Conservation (phyloP, 768 basidiomycete genomes). For the Lyophyllum semitale region DNA sequence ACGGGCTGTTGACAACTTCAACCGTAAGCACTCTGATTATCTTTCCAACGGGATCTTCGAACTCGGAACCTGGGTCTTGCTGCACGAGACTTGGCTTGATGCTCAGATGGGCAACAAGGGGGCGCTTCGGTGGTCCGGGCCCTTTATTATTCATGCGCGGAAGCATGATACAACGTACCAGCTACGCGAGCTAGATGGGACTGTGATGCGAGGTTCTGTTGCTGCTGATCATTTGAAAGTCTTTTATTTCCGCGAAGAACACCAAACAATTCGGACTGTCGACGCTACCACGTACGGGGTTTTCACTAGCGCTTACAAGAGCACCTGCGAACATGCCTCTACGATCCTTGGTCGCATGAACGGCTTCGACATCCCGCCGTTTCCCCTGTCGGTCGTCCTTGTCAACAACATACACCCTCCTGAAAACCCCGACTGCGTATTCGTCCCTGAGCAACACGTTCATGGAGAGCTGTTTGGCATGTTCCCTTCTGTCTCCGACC, state of each 20-base stretch:
- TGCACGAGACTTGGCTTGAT: slow-evolving; percentile 32
- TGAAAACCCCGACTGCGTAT: no score
- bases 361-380: no score
- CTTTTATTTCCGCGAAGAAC: slow-evolving; percentile 8
- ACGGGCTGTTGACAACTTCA: slow-evolving; percentile 24
- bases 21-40: slow-evolving; percentile 9
- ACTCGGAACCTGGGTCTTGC: slow-evolving; percentile 28
- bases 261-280: no score
- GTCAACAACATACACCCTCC: no score
- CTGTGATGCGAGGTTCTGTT: slow-evolving; percentile 16
- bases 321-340: no score
- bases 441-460: no score
- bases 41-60: slow-evolving; percentile 21
- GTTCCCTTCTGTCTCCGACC: no score
- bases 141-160: slow-evolving; percentile 26
- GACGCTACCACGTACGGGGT: no score
- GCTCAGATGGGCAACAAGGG: slow-evolving; percentile 30
- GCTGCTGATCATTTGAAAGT: slow-evolving; percentile 16
- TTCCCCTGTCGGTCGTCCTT: no score
- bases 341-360: no score
- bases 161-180: slow-evolving; percentile 11
- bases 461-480: no score
- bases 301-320: no score
- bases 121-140: slow-evolving; percentile 27
- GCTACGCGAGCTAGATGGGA: slow-evolving; percentile 20